Evolutionary conservation across 345 rosid genomes (phyloP), one percentile per base, ranked within the genome.

Genomic region (Pseudoturritis turrita): DNA sequence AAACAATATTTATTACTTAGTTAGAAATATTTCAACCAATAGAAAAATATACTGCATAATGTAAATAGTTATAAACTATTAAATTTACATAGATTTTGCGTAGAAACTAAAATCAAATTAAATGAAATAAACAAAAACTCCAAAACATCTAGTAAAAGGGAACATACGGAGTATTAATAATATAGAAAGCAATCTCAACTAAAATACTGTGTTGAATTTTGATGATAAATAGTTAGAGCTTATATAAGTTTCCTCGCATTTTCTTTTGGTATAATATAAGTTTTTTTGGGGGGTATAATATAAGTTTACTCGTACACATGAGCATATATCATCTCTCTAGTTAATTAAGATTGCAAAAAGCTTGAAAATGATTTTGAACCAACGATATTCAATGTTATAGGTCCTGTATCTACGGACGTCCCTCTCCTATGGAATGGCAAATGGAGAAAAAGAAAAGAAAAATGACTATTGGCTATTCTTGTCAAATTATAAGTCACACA

Each of bases 401-500:
- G 64, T 46, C 71, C 75, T 76, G 58, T 69, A 62, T 76, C 65
- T 28, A 55, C 79, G 79, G 79, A 76, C 53, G 66, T 54, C 79
- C 79, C 75, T 68, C 70, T 53, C 74, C 70, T 75, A 33, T 68
- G 63, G 69, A 54, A 75, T 54, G 79, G 26, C 56, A 52, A 64
- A 65, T 49, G 67, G 36, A 74, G 62, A 37, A 40, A 41, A 59
- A 50, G 60, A 57, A 57, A 44, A 14, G 7, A 17, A 52, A 49
- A 46, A 17, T 44, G 57, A 69, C 43, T 68, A 13, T 44, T 68
- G 10, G 43, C 79, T 69, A 76, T 76, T 69, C 65, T 76, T 69
- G 79, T 70, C 75, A 76, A 69, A 76, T 49, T 69, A 69, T 62
- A 76, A 76, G 64, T 76, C 74, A 40, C 68, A 68, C 62, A 61